A percentile compares a stretch with the other conserved stretches of the same genome.
phyloP scores from a whole-genome alignment of 2,329 filamentous ascomycete genomes.

The Stagonosporopsis chrysanthemi region DNA sequence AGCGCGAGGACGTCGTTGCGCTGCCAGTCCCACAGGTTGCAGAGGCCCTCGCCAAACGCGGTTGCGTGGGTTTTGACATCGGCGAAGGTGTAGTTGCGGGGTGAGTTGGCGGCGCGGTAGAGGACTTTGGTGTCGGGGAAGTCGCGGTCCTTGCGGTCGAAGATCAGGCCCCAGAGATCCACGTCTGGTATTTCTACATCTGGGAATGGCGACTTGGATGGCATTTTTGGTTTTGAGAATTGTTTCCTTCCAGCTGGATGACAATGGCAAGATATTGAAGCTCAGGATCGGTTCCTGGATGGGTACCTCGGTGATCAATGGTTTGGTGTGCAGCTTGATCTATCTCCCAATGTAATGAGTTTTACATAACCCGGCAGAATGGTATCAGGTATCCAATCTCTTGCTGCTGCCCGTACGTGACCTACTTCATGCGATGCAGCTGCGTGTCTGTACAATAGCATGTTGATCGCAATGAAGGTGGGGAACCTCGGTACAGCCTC shows the following conservation, averaged over 20 bases:
- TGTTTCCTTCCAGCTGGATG: no score
- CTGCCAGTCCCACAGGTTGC: constrained; percentile 75
- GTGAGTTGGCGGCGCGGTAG: constrained; percentile 29
- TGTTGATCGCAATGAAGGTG: background rate
- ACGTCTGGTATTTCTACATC: constrained; percentile 31
- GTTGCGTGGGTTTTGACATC: constrained; percentile 70
- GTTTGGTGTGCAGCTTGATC: no score
- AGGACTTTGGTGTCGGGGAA: constrained; percentile 37
- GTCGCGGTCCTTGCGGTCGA: constrained; percentile 31
- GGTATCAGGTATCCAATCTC: background rate
- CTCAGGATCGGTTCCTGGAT: background rate
- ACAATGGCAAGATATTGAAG: no score
- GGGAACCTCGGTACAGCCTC: constrained; percentile 21
- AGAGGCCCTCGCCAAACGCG: constrained; percentile 79
- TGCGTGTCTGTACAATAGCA: background rate
- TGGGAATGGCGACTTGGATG: constrained; percentile 33
- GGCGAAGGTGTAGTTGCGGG: constrained; percentile 68
- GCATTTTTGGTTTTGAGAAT: constrained; percentile 17
- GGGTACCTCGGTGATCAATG: no score
- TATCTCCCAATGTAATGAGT: background rate
- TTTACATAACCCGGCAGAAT: background rate
- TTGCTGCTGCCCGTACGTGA: background rate
- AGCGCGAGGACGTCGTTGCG: constrained; percentile 83
- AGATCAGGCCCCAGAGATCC: constrained; percentile 36
- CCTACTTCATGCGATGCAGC: background rate